phyloP scores from a whole-genome alignment of 257 asterid genomes.

The Solanum lignicaule region DNA sequence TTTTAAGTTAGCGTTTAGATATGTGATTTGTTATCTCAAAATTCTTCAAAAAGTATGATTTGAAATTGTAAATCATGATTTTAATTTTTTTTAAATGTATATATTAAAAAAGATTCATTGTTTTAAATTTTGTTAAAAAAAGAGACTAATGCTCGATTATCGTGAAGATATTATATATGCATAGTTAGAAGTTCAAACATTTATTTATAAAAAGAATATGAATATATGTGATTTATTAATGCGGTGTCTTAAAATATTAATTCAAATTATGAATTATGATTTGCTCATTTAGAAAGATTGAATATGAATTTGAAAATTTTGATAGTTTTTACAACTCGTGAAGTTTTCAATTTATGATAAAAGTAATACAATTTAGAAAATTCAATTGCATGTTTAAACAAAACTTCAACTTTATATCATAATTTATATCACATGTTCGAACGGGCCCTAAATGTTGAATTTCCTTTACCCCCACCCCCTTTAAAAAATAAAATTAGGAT shows the following conservation, averaged over 20 bases:
- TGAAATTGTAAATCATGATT: neutral
- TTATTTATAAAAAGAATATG: no score
- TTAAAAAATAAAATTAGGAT: neutral
- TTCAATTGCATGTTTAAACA: neutral
- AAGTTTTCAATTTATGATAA: neutral
- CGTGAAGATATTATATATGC: neutral
- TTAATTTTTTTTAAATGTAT: no score
- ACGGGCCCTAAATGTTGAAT: no score
- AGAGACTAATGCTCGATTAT: neutral
- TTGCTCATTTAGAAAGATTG: no score
- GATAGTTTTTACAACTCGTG: neutral
- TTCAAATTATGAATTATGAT: no score
- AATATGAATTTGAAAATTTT: neutral
- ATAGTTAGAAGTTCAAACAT: neutral
- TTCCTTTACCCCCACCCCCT: neutral
- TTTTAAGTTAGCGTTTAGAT: no score
- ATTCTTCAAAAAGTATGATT: no score
- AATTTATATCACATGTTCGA: neutral
- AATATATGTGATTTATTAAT: no score
- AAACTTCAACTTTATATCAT: no score
- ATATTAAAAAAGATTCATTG: no score
- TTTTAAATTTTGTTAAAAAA: no score
- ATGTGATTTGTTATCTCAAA: neutral
- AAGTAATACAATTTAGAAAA: no score
- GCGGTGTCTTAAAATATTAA: neutral